Base-by-base conservation (phyloP, 1,139 yeast species). In the Taphrina flavorubra region DNA sequence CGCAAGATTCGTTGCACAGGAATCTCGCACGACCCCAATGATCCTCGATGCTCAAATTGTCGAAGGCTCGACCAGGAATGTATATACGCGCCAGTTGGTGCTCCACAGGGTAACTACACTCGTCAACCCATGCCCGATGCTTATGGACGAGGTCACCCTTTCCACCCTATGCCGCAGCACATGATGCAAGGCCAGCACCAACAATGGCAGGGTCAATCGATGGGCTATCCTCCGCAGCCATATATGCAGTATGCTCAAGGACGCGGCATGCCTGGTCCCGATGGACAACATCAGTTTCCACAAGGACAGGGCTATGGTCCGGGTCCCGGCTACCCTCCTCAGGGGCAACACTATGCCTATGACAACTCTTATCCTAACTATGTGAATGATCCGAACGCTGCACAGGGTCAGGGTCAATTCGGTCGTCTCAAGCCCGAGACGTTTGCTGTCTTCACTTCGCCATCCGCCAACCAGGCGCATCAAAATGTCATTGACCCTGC, bases 1-100 rank as follows among this genome's bases (percentile, higher is more conserved):
- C 69, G 69, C 20, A 68, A 68, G 67, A 68, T 68, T 16, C 46
- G 69, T 7, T 68, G 69, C 39, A 63, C 69, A 1, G 69, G 69
- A 0, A 63, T 63, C 55, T 63, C 67, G 36, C 67, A 63, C 55
- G 67, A 53, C 11, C 55, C 61, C 18, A 55, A 55, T 42, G 67
- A 63, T 34, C 67, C 67, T 4, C 53, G 61, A 31, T 63, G 67
- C 61, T 63, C 67, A 25, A 63, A 63, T 20, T 63, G 67, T 37
- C 51, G 67, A 11, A 46, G 67, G 46, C 61, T 63, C 36, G 67
- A 63, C 46, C 67, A 63, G 37, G 67, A 63, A 46, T 63, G 67
- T 53, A 55, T 63, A 11, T 63, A 63, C 34, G 67, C 67, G 46
- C 67, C 67, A 2, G 67, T 55, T 55, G 59, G 67, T 39, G 67